These are phyloP conservation scores for Coemansia sp. DNA, from an alignment of 192 early-diverging fungal species.

Conservation along the genomic window DNA sequence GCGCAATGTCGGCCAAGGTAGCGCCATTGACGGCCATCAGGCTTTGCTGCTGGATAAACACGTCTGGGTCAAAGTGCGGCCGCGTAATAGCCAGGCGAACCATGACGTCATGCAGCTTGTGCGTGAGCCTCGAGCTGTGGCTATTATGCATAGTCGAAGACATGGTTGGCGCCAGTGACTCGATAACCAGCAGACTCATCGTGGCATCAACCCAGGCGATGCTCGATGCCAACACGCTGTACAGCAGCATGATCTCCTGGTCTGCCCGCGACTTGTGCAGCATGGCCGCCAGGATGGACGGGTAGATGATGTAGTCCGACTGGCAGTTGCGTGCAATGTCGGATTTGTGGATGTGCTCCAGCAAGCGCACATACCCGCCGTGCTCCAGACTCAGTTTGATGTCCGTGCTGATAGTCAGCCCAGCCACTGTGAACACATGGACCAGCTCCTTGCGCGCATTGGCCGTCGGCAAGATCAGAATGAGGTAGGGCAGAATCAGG, in stretches of 20 bases:
- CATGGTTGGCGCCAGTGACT: constrained; percentile 51
- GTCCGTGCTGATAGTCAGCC: constrained; percentile 25
- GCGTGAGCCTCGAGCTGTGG: constrained; percentile 46
- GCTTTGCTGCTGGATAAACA: constrained; percentile 50
- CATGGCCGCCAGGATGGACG: constrained; percentile 48
- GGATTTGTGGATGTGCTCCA: constrained; percentile 47
- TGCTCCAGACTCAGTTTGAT: constrained; percentile 36
- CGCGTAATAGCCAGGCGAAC: constrained; percentile 49
- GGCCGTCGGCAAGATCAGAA: constrained; percentile 45
- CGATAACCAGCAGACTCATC: constrained; percentile 49
- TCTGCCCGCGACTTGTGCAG: constrained; percentile 47
- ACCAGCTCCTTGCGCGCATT: constrained; percentile 67
- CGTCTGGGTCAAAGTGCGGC: constrained; percentile 53
- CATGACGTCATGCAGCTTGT: constrained; percentile 53
- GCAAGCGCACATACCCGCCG: constrained; percentile 41
- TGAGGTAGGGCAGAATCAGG: constrained; percentile 74
- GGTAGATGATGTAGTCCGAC: constrained; percentile 51
- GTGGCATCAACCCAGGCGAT: constrained; percentile 47
- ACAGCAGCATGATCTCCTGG: constrained; percentile 51
- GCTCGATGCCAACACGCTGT: constrained; percentile 45
- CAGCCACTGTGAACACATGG: constrained; percentile 40
- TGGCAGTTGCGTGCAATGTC: constrained; percentile 49
- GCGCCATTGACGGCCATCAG: constrained; percentile 16
- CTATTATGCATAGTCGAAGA: constrained; percentile 32
- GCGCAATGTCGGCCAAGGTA: constrained; percentile 24